Evolutionary conservation across 1,284 basidiomycete genomes (phyloP).

Genomic region (Malassezia pachydermatis): DNA sequence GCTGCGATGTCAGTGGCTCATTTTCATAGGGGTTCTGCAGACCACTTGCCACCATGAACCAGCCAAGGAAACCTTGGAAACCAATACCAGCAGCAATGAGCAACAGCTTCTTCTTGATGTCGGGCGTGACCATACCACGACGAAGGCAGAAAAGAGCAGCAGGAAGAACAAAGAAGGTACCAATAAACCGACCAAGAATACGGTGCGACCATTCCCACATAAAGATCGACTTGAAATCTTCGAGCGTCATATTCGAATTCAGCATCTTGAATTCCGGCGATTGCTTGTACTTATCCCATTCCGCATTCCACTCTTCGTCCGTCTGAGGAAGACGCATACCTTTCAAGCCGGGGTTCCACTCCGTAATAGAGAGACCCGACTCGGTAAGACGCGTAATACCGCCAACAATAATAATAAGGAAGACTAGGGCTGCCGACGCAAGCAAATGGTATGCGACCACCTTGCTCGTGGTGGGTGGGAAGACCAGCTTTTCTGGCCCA

Average conservation of each 20-base stretch:
- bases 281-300: constrained; percentile 88
- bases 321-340: constrained; percentile 76
- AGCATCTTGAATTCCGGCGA: constrained; percentile 93
- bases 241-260: constrained; percentile 73
- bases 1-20: constrained; percentile 14
- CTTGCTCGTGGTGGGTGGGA: constrained; percentile 54
- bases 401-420: constrained; percentile 86
- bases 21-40: constrained; percentile 51
- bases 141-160: constrained; percentile 30
- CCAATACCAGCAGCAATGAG: constrained; percentile 72
- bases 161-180: constrained; percentile 52
- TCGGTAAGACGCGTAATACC: constrained; percentile 94
- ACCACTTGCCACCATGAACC: constrained; percentile 99
- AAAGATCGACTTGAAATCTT: constrained; percentile 93
- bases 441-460: constrained; percentile 70
- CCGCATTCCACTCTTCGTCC: constrained; percentile 67
- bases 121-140: constrained; percentile 7
- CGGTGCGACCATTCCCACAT: constrained; percentile 99
- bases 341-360: constrained; percentile 82
- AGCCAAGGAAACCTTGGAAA: constrained; percentile 81
- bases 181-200: constrained; percentile 80
- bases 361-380: constrained; percentile 91
- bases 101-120: constrained; percentile 55
- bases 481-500: too few relatives aligned
- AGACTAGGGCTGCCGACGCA: constrained; percentile 69